Evolutionary conservation across 2,329 filamentous ascomycete genomes (phyloP).

Genomic region (Nemania sp.): DNA sequence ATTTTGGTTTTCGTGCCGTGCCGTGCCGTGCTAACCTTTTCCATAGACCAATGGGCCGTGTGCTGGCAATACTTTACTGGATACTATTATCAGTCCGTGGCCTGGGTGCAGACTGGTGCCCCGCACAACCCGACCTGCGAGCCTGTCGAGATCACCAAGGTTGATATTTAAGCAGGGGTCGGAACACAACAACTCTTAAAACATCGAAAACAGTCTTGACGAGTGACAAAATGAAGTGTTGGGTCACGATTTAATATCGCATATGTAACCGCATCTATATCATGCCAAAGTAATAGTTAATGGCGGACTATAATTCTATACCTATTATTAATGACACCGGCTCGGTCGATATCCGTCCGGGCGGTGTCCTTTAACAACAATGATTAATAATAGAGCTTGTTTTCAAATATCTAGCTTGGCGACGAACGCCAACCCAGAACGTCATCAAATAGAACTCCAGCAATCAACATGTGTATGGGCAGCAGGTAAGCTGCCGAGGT

Average conservation of each 20-base stretch:
- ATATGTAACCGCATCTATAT: not conserved
- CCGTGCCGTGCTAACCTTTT: slow-evolving; percentile 16
- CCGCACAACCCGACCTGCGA: slow-evolving; percentile 55
- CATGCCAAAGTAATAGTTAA: slow-evolving; percentile 22
- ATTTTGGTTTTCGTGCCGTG: not conserved
- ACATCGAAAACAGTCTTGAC: slow-evolving; percentile 30
- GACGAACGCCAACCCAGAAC: not conserved
- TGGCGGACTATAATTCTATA: slow-evolving; percentile 4
- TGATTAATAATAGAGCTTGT: slow-evolving; percentile 8
- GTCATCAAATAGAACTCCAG: not conserved
- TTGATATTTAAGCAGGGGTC: slow-evolving; percentile 25
- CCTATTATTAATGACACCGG: not conserved
- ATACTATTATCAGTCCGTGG: slow-evolving; percentile 53
- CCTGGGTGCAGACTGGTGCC: slow-evolving; percentile 46
- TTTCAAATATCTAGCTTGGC: slow-evolving; percentile 3
- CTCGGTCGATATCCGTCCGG: no score
- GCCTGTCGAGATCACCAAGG: slow-evolving; percentile 49
- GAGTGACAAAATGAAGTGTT: not conserved
- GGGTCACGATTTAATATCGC: not conserved
- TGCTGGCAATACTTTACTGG: slow-evolving; percentile 51
- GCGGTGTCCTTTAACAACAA: no score
- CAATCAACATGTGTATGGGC: slow-evolving; percentile 16
- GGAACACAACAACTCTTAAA: not conserved
- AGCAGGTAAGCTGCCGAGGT: slow-evolving; percentile 1
- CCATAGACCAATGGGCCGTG: slow-evolving; percentile 51